phyloP scores from a whole-genome alignment of 1,139 yeast genomes.

The Zygoascus sp. region DNA sequence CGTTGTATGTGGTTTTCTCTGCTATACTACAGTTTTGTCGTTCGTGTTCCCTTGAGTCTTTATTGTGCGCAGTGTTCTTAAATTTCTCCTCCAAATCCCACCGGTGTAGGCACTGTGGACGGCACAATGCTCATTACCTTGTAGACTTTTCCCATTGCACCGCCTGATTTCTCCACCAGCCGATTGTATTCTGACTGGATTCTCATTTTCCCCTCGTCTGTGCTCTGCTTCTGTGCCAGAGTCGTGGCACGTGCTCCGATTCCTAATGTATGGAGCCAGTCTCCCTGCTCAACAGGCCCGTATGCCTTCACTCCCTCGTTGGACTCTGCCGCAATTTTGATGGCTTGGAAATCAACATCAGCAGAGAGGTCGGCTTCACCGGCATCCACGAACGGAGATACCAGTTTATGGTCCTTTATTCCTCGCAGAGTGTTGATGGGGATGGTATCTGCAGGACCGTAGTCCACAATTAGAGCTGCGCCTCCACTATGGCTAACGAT shows the following conservation, averaged over 20 bases:
- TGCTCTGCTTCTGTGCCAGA: conserved; percentile 33
- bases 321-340: conserved; percentile 39
- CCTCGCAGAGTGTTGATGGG: conserved; percentile 73
- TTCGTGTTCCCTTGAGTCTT: conserved; percentile 1
- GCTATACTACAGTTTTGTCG: no score
- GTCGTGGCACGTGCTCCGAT: conserved; percentile 60
- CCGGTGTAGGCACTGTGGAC: conserved; percentile 38
- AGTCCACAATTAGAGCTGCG: conserved; percentile 70
- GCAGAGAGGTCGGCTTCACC: conserved; percentile 81
- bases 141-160: conserved; percentile 73
- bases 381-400: conserved; percentile 69
- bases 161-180: conserved; percentile 56
- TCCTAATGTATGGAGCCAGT: conserved; percentile 74
- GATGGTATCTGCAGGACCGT: conserved; percentile 59
- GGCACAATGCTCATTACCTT: conserved; percentile 68
- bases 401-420: conserved; percentile 66
- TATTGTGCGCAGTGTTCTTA: not conserved
- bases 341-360: conserved; percentile 73
- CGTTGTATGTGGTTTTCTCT: no score
- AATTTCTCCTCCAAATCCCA: conserved; percentile 40
- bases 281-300: conserved; percentile 76
- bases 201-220: conserved; percentile 35
- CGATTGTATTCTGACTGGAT: conserved; percentile 59
- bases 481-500: conserved; percentile 44
- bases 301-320: conserved; percentile 32